A percentile compares a stretch with the other conserved stretches of the same genome.
These are phyloP conservation scores for Metschnikowia kofuensis DNA, from an alignment of 805 yeast species.

Conservation along the genomic window DNA sequence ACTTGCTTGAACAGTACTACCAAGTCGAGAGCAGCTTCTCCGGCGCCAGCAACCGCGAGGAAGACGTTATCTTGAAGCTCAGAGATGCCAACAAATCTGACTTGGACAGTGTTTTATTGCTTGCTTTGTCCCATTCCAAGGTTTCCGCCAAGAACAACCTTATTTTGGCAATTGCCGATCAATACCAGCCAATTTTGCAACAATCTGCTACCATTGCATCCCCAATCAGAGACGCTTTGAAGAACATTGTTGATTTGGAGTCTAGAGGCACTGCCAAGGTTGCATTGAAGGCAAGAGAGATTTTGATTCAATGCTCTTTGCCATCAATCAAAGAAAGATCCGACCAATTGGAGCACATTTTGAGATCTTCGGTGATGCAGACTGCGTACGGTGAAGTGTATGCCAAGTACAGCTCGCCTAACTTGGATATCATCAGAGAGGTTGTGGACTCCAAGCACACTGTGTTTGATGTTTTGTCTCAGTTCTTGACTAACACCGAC, in stretches of 20 bases:
- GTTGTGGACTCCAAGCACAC: constrained; percentile 95
- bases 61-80: constrained; percentile 79
- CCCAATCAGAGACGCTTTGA: constrained; percentile 68
- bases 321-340: constrained; percentile 96
- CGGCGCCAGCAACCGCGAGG: constrained; percentile 76
- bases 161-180: constrained; percentile 77
- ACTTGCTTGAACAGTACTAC: constrained; percentile 68
- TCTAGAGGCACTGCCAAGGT: constrained; percentile 90
- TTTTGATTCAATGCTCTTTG: constrained; percentile 91
- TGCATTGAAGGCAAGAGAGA: constrained; percentile 92
- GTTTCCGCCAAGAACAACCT: constrained; percentile 91
- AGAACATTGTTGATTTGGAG: constrained; percentile 81
- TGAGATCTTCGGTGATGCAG: constrained; percentile 86
- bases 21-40: constrained; percentile 75
- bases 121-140: constrained; percentile 85
- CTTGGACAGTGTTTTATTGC: constrained; percentile 65
- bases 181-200: constrained; percentile 77
- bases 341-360: constrained; percentile 94
- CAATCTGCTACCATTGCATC: constrained; percentile 61
- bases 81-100: constrained; percentile 86
- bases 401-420: constrained; percentile 79
- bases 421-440: constrained; percentile 74
- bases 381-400: constrained; percentile 82
- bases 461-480: constrained; percentile 93
- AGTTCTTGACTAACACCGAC: constrained; percentile 80